Base-by-base conservation (phyloP, 257 asterid species). In the Nicotiana undulata region DNA sequence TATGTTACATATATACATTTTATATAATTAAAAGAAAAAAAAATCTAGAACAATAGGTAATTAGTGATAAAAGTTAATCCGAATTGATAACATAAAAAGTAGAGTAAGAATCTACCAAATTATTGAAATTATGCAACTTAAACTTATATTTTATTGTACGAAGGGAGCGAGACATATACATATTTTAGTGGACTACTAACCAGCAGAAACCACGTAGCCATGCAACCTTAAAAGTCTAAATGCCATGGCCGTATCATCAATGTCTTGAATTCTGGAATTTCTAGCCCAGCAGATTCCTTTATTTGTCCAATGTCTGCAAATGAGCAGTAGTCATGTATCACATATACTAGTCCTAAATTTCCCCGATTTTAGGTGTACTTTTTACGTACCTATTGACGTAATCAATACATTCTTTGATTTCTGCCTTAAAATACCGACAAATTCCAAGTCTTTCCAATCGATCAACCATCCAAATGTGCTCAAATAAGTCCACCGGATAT, bases 241-340 rank as follows among this genome's bases (percentile, higher is more conserved):
- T 13, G 86, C 99, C 98, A 95, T 92, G 2, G 99, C 92, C 0
- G 99, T 95, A 88, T 89, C 97, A 53, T 93, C 99, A 12, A 95
- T 88, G 80, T 95, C 98, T 28, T 88, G 81, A 75, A 95, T 89
- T 4, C 65, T 79, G 3, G 93, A 86, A 66, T 90, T 88, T 82
- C 96, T 89, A 6, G 98, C 98, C 96, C 99, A 93, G 46, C 94
- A 89, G 2, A 95, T 91, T 6, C 98, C 98, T 83, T 89, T 79
- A 2, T 86, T 82, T 2, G 95, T 92, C 98, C 98, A 95, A 76
- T 91, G 79, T 61, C 99, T 93, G 84, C 29, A 51, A n/a, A 56
- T 13, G 4, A 18, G 3, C 61, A 55, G 2, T 49, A 49, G 55
- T 49, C 55, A 3, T 12, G 18, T 49, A 49, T 9, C 55, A 12